phyloP scores from a whole-genome alignment of 2,329 filamentous ascomycete genomes.

The Colletotrichum tanaceti region DNA sequence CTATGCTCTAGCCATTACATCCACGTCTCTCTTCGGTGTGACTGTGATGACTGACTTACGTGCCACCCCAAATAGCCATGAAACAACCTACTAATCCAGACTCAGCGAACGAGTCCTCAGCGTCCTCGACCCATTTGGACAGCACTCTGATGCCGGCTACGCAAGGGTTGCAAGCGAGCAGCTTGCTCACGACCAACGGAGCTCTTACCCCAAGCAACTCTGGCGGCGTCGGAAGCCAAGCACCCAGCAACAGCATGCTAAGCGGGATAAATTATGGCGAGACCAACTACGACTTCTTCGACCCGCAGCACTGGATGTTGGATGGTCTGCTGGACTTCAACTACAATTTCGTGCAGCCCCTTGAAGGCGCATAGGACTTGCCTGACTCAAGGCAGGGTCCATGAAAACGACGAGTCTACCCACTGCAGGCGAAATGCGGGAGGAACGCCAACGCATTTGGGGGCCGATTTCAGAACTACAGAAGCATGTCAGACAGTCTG shows the following conservation, averaged over 20 bases:
- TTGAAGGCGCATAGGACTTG: constrained; percentile 62
- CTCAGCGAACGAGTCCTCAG: constrained; percentile 78
- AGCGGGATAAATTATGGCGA: constrained; percentile 69
- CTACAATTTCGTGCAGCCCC: constrained; percentile 68
- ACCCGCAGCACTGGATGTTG: constrained; percentile 93
- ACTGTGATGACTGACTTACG: constrained; percentile 45
- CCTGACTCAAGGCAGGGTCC: not conserved
- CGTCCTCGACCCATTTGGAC: constrained; percentile 73
- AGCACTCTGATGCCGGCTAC: constrained; percentile 66
- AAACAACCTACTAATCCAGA: constrained; percentile 90
- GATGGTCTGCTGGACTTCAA: constrained; percentile 87
- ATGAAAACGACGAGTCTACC: not conserved
- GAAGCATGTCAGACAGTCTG: constrained; percentile 5
- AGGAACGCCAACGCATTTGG: constrained; percentile 10
- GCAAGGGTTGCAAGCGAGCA: constrained; percentile 60
- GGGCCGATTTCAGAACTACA: constrained; percentile 28
- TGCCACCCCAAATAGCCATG: constrained; percentile 64
- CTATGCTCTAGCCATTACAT: constrained; percentile 40
- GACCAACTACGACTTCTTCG: constrained; percentile 86
- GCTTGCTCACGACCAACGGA: constrained; percentile 62
- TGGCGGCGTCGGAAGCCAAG: constrained; percentile 46
- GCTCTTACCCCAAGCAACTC: constrained; percentile 64
- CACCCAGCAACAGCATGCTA: constrained; percentile 58
- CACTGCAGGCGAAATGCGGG: not conserved
- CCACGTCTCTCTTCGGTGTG: constrained; percentile 42